Base-by-base conservation (phyloP, 2,329 filamentous ascomycete species). In the Ophiostoma novo-ulmi region DNA sequence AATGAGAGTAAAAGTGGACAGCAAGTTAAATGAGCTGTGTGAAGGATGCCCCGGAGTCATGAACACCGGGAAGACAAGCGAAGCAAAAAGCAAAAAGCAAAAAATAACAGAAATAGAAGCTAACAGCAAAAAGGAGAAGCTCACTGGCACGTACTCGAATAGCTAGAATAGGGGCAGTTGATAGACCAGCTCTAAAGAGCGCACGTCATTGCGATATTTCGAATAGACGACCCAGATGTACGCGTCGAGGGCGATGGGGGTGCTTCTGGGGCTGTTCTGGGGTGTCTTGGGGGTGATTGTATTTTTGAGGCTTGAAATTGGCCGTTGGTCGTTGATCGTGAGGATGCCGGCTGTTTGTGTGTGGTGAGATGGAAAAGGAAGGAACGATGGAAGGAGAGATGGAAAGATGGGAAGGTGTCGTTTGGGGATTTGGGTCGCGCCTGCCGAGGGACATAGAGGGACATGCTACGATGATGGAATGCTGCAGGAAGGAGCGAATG, bases 131-230 rank as follows among this genome's bases (percentile, higher is more conserved):
- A 64, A 64, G 61, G 35, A 64, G 31, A 17, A 35, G 31, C 36
- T 31, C 14, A 65, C 68, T 22, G 14, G 31, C 31, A 31, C 31
- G 31, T 31, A 31, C 31, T 31, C 31, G 31, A 63, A 63, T 10
- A 10, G 58, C 6, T 35, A 7, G 35, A 65, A 65, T 39, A 65
- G 63, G 63, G 36, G 36, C 35, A 65, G 35, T n/a, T 20, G 31
- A 20, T n/a, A 68, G 65, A 31, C 44, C 31, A 38, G 26, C 67
- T 52, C 64, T 63, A 71, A 26, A 68, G 68, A 66, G 71, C 72
- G 70, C 72, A 71, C 66, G 71, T 71, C 73, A 73, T 72, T 48
- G 58, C 71, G 69, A 35, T 44, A 22, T 11, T 38, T 20, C 58
- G 31, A 22, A 22, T 13, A 65, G 36, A 65, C 36, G 66, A 55